phyloP scores from a whole-genome alignment of 2,329 filamentous ascomycete genomes.

The Penicillium sp. region DNA sequence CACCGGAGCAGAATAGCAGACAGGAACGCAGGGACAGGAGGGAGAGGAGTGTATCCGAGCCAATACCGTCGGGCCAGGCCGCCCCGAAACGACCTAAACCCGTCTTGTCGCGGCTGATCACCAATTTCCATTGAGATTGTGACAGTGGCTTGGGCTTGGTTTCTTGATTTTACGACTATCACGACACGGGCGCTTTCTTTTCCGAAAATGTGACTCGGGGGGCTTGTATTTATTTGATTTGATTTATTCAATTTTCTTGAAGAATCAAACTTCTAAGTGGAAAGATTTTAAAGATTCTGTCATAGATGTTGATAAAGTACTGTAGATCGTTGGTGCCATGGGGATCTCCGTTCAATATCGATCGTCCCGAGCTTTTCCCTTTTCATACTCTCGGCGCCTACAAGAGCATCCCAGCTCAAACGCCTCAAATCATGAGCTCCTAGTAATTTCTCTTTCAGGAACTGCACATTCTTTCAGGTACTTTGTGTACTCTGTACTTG shows the following conservation, averaged over 20 bases:
- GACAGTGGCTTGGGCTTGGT: constrained; percentile 6
- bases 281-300: too few species aligned
- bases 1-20: not conserved
- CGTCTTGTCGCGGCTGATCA: constrained; percentile 30
- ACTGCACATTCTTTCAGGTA: not conserved
- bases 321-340: not conserved
- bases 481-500: not conserved
- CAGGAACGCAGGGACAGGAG: constrained; percentile 8
- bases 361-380: constrained; percentile 1
- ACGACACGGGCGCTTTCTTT: constrained; percentile 5
- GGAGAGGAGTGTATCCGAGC: constrained; percentile 19
- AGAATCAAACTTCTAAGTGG: not conserved
- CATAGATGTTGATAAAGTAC: not conserved
- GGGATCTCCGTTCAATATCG: not conserved
- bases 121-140: constrained; percentile 23
- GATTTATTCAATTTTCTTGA: not conserved
- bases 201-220: not conserved
- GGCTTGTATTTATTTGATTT: not conserved
- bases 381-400: constrained; percentile 2
- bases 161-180: constrained; percentile 8
- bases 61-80: constrained; percentile 9
- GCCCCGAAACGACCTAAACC: constrained; percentile 26
- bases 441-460: not conserved
- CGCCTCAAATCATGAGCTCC: not conserved
- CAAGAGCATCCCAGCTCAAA: not conserved